phyloP scores from a whole-genome alignment of 371 early-diverging fungal species.

The Mortierella sp. region DNA sequence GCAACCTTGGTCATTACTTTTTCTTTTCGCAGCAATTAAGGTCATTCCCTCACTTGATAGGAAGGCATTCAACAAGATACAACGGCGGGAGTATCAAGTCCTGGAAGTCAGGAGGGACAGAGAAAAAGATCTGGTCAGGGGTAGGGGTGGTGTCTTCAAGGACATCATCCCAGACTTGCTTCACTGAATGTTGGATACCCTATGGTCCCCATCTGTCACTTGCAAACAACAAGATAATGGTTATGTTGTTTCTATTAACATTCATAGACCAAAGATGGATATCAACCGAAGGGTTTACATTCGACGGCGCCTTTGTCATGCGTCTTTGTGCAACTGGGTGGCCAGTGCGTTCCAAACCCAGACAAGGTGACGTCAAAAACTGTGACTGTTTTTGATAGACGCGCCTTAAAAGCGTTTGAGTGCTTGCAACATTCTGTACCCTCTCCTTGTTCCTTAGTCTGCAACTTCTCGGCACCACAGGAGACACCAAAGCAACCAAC shows the following conservation, averaged over 20 bases:
- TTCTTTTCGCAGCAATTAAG: not conserved
- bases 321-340: not conserved
- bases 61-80: not conserved
- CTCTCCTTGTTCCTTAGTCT: not conserved
- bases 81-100: not conserved
- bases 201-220: too few species aligned
- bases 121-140: not conserved
- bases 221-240: too few species aligned
- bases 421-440: not conserved
- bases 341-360: too few species aligned
- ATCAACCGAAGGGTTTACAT: not conserved
- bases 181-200: not conserved
- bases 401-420: not conserved
- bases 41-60: not conserved
- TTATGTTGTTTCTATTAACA: too few species aligned
- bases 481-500: too few species aligned
- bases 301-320: not conserved
- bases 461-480: not conserved
- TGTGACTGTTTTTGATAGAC: not conserved
- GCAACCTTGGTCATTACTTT: not conserved
- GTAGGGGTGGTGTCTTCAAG: not conserved
- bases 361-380: not conserved
- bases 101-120: not conserved
- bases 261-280: too few species aligned
- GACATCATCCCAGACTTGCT: not conserved